Conservation (phyloP, 305 asterid species). For the Fraxinus latifolia region DNA sequence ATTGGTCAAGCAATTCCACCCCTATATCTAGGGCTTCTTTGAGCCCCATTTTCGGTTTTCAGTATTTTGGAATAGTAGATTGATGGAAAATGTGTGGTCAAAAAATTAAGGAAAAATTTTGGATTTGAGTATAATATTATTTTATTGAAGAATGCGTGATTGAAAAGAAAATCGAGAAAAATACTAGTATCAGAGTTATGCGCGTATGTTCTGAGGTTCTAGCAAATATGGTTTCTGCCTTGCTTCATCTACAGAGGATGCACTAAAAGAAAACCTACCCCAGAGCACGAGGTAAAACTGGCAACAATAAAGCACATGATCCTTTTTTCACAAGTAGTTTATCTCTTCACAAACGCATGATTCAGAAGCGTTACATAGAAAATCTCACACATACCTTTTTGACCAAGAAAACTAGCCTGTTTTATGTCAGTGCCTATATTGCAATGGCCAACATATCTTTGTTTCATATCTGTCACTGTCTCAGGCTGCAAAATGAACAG, state of each 20-base stretch:
- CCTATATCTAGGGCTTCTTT: too few species aligned
- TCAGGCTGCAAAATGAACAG: conserved; percentile 62
- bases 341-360: neutral
- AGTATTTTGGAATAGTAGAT: too few species aligned
- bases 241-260: neutral
- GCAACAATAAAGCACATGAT: neutral
- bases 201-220: neutral
- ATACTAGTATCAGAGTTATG: neutral
- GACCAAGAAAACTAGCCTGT: conserved; percentile 96
- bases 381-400: conserved; percentile 55
- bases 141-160: too few species aligned
- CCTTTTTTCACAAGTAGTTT: neutral
- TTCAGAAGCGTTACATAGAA: conserved; percentile 1
- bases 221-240: neutral
- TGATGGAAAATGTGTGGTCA: too few species aligned
- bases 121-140: too few species aligned
- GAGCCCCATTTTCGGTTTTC: too few species aligned
- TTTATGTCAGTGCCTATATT: conserved; percentile 92
- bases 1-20: neutral
- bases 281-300: neutral
- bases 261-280: neutral
- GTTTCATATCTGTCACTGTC: conserved; percentile 84
- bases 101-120: too few species aligned
- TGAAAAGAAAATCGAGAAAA: too few species aligned
- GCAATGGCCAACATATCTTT: conserved; percentile 89